Percentiles rank a stretch among this genome's conserved stretches.
These are phyloP conservation scores for Suillus alpinus DNA, from an alignment of 768 basidiomycete species.

Conservation along the genomic window DNA sequence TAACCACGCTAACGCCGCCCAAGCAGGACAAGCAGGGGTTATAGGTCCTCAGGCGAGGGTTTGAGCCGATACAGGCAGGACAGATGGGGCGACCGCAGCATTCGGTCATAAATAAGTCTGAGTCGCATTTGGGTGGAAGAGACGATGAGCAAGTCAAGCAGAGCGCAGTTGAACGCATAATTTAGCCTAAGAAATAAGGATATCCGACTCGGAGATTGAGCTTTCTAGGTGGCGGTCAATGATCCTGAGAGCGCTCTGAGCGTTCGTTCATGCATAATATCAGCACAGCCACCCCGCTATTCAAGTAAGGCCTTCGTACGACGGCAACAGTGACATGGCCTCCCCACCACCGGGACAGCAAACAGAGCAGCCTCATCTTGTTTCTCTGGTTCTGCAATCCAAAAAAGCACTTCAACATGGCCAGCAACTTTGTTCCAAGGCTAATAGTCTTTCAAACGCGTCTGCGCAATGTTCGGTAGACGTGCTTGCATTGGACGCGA, in stretches of 20 bases:
- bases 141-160: constrained; percentile 66
- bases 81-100: constrained; percentile 73
- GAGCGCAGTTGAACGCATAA: constrained; percentile 25
- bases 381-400: constrained; percentile 75
- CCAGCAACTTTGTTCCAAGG: constrained; percentile 68
- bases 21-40: constrained; percentile 73
- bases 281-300: constrained; percentile 5
- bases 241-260: background rate
- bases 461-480: constrained; percentile 69
- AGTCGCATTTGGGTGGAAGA: constrained; percentile 36
- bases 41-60: constrained; percentile 65
- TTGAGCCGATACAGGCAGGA: constrained; percentile 49
- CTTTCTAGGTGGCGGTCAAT: background rate
- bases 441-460: constrained; percentile 58
- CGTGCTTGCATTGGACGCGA: constrained; percentile 75
- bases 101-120: constrained; percentile 45
- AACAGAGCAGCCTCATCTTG: constrained; percentile 57
- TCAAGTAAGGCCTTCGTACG: background rate
- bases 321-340: constrained; percentile 14
- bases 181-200: background rate
- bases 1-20: constrained; percentile 46
- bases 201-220: background rate
- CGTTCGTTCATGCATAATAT: background rate
- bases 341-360: constrained; percentile 13
- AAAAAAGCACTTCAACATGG: constrained; percentile 82